A percentile compares a stretch with the other conserved stretches of the same genome.
phyloP scores from a whole-genome alignment of 2,329 filamentous ascomycete species.

The Metarhizium guizhouense region DNA sequence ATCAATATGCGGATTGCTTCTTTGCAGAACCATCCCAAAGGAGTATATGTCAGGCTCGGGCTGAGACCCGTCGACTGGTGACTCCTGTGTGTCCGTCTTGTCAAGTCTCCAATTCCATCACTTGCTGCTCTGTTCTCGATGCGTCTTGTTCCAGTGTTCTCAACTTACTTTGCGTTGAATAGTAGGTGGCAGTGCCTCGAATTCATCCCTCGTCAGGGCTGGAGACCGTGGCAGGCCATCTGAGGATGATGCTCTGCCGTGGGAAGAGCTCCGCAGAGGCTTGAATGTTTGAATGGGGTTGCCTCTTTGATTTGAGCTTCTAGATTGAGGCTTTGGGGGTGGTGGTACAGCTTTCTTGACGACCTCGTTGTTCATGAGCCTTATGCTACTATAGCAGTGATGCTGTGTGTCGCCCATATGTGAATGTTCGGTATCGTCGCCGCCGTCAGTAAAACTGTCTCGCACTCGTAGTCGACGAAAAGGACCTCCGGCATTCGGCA shows the following conservation, averaged over 20 bases:
- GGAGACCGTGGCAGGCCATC: constrained; percentile 17
- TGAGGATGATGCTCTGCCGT: constrained; percentile 10
- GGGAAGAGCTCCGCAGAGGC: constrained; percentile 15
- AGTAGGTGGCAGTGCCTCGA: constrained; percentile 44
- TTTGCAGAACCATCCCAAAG: too few relatives aligned
- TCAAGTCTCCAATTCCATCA: not conserved
- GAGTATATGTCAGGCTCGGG: not conserved
- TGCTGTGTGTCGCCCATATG: not conserved
- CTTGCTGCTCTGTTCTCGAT: not conserved
- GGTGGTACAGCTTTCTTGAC: constrained; percentile 2
- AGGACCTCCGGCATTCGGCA: constrained; percentile 5
- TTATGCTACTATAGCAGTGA: not conserved
- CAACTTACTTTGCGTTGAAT: constrained; percentile 48
- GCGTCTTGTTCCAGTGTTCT: not conserved
- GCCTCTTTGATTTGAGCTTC: constrained; percentile 12
- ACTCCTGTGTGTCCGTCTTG: not conserved
- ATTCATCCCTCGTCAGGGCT: constrained; percentile 29
- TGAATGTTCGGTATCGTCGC: not conserved
- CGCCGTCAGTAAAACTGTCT: not conserved
- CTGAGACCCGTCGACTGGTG: not conserved
- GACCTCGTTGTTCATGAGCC: not conserved
- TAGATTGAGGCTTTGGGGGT: constrained; percentile 8
- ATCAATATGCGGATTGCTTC: not conserved
- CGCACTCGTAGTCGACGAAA: not conserved
- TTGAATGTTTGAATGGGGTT: constrained; percentile 11